Evolutionary conservation across 1,139 yeast genomes (phyloP).

Genomic region (Ashbya aceris): DNA sequence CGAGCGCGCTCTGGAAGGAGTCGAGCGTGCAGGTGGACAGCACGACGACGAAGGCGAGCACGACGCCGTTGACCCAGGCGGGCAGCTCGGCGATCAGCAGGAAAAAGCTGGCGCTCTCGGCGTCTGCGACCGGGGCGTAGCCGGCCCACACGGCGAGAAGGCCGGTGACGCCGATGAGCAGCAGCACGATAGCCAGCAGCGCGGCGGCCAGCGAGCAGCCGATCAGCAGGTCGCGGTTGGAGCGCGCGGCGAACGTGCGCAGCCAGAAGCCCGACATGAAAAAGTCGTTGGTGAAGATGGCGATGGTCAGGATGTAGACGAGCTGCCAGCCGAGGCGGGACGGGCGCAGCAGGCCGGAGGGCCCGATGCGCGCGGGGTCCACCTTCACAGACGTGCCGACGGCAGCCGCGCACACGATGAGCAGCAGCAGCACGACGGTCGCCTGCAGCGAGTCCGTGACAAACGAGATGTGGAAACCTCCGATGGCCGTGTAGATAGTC

Average conservation of each 20-base stretch:
- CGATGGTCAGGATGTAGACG: constrained; percentile 72
- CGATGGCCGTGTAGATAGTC: constrained; percentile 75
- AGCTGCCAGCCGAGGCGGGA: constrained; percentile 83
- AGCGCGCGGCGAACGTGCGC: constrained; percentile 80
- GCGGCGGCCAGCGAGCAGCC: constrained; percentile 71
- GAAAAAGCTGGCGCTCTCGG: constrained; percentile 55
- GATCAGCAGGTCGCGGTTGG: constrained; percentile 64
- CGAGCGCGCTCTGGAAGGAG: constrained; percentile 80
- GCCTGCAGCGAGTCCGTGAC: constrained; percentile 86
- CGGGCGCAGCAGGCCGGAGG: constrained; percentile 55
- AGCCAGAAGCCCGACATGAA: constrained; percentile 92
- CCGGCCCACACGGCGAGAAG: constrained; percentile 89
- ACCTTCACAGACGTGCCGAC: constrained; percentile 72
- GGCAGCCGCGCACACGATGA: constrained; percentile 67
- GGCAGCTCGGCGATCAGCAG: constrained; percentile 65
- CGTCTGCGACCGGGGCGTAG: constrained; percentile 50
- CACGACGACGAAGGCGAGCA: constrained; percentile 60
- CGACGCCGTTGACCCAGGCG: constrained; percentile 80
- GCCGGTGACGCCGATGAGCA: constrained; percentile 76
- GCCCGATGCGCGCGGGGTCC: constrained; percentile 52
- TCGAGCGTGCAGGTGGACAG: constrained; percentile 86
- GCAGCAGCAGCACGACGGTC: constrained; percentile 53
- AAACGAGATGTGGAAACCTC: constrained; percentile 86
- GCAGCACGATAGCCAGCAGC: constrained; percentile 51
- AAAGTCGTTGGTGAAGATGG: constrained; percentile 82